Base-by-base conservation (phyloP, 2,329 filamentous ascomycete genomes). In the Zarea fungicola region DNA sequence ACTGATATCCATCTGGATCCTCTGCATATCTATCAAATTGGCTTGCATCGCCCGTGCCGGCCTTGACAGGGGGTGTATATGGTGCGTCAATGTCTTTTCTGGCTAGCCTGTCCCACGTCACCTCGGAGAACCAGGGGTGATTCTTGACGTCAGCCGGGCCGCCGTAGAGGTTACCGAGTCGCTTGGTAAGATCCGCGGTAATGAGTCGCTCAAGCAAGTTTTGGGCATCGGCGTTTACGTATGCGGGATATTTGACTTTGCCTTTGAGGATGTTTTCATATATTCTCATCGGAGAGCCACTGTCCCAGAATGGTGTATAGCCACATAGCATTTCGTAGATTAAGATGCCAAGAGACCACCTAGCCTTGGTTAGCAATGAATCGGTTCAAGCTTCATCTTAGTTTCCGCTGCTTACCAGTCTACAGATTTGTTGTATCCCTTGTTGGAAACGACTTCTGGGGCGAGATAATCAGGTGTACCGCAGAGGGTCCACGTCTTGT, bases 321-420 rank as follows among this genome's bases (percentile, higher is more conserved):
- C 93, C 93, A 65, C 93, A 97, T 31, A 99, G 81, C 93, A 99
- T 99, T 76, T 99, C 93, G 68, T 96, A 99, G 67, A 99, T 97
- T 59, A 99, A 75, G 64, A 99, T 97, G 39, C 93, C 93, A 51
- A 99, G 78, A 46, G 92, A 97, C 93, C 93, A 99, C 91, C 91
- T 96, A 48, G 10, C 32, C 23, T 22, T 16, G 16, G 42, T 54
- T 50, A 52, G 45, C 43, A 9, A 31, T 29, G 16, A 18, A 21
- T 39, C 10, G 5, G 10, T 16, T 28, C 57, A n/a, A n/a, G n/a
- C n/a, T n/a, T n/a, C n/a, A n/a, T n/a, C n/a, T n/a, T n/a, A n/a
- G n/a, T n/a, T n/a, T n/a, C 32, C 55, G 51, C 16, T n/a, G 72
- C 87, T 73, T 73, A 96, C 93, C 93, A 99, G 66, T 99, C 93